Percentiles rank a stretch among this genome's conserved stretches.
Evolutionary conservation across 176 grass and related monocot genomes (phyloP).

Genomic region (Triticum monococcum): DNA sequence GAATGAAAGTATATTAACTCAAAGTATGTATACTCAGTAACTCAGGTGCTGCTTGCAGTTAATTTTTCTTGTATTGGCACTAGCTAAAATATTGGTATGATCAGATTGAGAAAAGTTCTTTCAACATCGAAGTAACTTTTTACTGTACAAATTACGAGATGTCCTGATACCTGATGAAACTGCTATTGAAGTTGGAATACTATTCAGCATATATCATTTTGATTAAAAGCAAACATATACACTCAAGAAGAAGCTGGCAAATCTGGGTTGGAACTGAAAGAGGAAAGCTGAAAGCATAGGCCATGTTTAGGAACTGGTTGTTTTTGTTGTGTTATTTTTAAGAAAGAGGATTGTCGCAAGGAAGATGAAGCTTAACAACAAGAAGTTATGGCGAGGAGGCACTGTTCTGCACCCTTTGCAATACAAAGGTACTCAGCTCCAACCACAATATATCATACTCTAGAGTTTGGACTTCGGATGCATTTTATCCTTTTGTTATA

Average conservation of each 20-base stretch:
- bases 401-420: slow-evolving; percentile 93
- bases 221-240: slow-evolving; percentile 28
- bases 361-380: slow-evolving; percentile 63
- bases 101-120: no score
- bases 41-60: no score
- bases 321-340: slow-evolving; percentile 70
- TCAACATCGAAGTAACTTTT: no score
- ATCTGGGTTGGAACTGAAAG: slow-evolving; percentile 7
- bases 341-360: slow-evolving; percentile 77
- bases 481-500: slow-evolving; percentile 20
- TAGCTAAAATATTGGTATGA: no score
- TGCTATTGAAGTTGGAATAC: slow-evolving; percentile 21
- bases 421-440: slow-evolving; percentile 60
- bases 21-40: no score
- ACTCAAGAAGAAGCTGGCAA: slow-evolving; percentile 44
- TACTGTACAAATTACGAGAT: neutral
- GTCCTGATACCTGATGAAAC: slow-evolving; percentile 14
- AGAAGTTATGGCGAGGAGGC: slow-evolving; percentile 66
- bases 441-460: slow-evolving; percentile 2
- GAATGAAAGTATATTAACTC: no score
- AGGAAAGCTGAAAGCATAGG: slow-evolving; percentile 33
- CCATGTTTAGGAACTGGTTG: slow-evolving; percentile 59
- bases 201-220: slow-evolving; percentile 37
- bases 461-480: neutral
- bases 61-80: no score